A percentile compares a stretch with the other conserved stretches of the same genome.
Evolutionary conservation across 768 basidiomycete genomes (phyloP).

Genomic region (Coprinopsis sp.): DNA sequence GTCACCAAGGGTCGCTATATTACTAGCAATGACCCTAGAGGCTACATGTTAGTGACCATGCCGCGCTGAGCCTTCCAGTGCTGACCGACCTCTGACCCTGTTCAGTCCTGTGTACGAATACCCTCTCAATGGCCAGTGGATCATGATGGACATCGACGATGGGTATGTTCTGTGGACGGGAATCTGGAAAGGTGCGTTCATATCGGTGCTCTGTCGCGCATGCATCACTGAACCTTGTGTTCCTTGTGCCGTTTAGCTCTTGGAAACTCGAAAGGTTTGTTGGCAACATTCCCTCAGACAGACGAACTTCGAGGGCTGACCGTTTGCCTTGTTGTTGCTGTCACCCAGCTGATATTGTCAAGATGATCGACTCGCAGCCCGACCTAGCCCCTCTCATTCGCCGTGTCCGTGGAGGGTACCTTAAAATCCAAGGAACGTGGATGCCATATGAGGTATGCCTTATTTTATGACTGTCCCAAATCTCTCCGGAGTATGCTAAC

Average conservation of each 20-base stretch:
- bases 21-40: slow-evolving; percentile 83
- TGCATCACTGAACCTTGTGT: slow-evolving; percentile 5
- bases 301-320: slow-evolving; percentile 2
- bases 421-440: slow-evolving; percentile 93
- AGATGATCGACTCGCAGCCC: slow-evolving; percentile 89
- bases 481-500: slow-evolving; percentile 4
- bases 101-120: slow-evolving; percentile 83
- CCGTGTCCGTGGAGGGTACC: slow-evolving; percentile 80
- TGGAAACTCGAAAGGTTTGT: slow-evolving; percentile 80
- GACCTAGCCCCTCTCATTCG: slow-evolving; percentile 79
- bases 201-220: neutral
- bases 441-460: slow-evolving; percentile 78
- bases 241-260: slow-evolving; percentile 46
- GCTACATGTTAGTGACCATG: slow-evolving; percentile 66
- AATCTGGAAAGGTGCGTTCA: slow-evolving; percentile 79
- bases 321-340: slow-evolving; percentile 9
- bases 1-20: slow-evolving; percentile 86
- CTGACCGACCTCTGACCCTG: slow-evolving; percentile 14
- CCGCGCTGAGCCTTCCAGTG: neutral
- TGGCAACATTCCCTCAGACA: slow-evolving; percentile 3
- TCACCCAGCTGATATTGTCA: slow-evolving; percentile 77
- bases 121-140: slow-evolving; percentile 85
- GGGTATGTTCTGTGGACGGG: slow-evolving; percentile 91
- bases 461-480: slow-evolving; percentile 7
- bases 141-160: slow-evolving; percentile 95